Percentiles rank a stretch among this genome's conserved stretches.
Conservation (phyloP, 2,329 filamentous ascomycete genomes). For the Fusarium sp. region DNA sequence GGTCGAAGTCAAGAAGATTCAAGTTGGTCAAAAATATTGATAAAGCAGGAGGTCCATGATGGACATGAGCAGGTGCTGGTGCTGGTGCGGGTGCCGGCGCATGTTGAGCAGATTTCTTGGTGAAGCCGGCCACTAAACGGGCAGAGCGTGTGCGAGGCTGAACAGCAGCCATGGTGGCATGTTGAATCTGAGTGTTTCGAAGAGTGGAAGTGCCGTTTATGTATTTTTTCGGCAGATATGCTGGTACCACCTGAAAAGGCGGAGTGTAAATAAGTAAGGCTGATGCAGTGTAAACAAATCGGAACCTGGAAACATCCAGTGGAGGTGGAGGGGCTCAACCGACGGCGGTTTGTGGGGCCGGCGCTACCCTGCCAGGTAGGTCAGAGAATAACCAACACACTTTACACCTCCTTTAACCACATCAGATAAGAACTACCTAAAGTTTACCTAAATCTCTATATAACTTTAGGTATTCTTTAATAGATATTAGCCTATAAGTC, state of each 20-base stretch:
- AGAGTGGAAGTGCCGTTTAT: constrained; percentile 10
- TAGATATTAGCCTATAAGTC: no score
- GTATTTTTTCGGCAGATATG: constrained; percentile 30
- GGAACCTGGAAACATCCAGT: constrained; percentile 5
- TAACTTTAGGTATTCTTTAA: no score
- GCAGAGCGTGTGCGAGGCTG: constrained; percentile 48
- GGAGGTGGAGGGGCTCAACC: constrained; percentile 18
- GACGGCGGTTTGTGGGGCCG: constrained; percentile 36
- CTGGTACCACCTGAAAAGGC: constrained; percentile 33
- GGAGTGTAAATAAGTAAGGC: constrained; percentile 43
- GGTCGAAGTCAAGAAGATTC: constrained; percentile 83
- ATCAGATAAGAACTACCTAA: no score
- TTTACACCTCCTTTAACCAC: no score
- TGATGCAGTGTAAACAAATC: constrained; percentile 43
- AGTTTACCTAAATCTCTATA: no score
- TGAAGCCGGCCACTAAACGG: constrained; percentile 47
- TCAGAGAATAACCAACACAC: no score
- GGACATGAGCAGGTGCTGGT: constrained; percentile 6
- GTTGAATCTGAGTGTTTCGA: constrained; percentile 9
- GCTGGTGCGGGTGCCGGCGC: constrained; percentile 6
- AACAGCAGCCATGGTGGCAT: constrained; percentile 46
- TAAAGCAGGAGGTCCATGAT: constrained; percentile 47
- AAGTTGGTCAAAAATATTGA: constrained; percentile 81
- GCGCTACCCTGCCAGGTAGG: constrained; percentile 35
- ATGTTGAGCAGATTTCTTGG: constrained; percentile 38